These are phyloP conservation scores for Barbarea vulgaris DNA, from an alignment of 345 rosid species.

Conservation along the genomic window DNA sequence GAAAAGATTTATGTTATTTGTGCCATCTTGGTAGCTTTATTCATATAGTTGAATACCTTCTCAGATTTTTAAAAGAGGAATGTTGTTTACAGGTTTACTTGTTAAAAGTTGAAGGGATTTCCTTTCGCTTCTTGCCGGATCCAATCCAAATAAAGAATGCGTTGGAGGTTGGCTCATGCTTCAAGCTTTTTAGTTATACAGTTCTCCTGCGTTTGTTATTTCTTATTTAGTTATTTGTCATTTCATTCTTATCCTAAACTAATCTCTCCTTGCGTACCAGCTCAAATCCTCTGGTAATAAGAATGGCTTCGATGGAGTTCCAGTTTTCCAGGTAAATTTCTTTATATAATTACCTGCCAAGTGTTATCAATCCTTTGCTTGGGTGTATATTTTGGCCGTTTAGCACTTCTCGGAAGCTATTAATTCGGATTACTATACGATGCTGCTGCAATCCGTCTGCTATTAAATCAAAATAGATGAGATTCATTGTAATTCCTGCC, in stretches of 20 bases:
- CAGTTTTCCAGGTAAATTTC: slow-evolving; percentile 80
- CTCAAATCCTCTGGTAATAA: slow-evolving; percentile 58
- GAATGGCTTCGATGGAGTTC: slow-evolving; percentile 91
- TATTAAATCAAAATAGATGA: neutral
- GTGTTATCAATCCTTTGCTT: neutral
- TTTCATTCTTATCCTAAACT: slow-evolving; percentile 8
- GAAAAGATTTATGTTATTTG: neutral
- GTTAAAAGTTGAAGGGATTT: slow-evolving; percentile 93
- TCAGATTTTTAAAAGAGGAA: neutral
- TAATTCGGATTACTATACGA: neutral
- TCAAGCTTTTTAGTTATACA: neutral
- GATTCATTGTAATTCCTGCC: neutral
- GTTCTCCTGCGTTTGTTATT: neutral
- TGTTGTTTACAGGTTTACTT: slow-evolving; percentile 62
- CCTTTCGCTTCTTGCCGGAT: slow-evolving; percentile 92
- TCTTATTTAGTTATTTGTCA: neutral
- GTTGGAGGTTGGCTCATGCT: slow-evolving; percentile 60
- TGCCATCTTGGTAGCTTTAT: neutral
- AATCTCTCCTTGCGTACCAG: slow-evolving; percentile 44
- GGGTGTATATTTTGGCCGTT: neutral
- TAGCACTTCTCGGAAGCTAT: neutral
- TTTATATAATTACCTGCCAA: neutral
- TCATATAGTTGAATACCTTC: neutral
- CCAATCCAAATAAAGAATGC: slow-evolving; percentile 94
- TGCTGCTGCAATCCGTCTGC: neutral